A percentile compares a stretch with the other conserved stretches of the same genome.
Conservation (phyloP, 1,139 yeast species). For the Pichia sp. region DNA sequence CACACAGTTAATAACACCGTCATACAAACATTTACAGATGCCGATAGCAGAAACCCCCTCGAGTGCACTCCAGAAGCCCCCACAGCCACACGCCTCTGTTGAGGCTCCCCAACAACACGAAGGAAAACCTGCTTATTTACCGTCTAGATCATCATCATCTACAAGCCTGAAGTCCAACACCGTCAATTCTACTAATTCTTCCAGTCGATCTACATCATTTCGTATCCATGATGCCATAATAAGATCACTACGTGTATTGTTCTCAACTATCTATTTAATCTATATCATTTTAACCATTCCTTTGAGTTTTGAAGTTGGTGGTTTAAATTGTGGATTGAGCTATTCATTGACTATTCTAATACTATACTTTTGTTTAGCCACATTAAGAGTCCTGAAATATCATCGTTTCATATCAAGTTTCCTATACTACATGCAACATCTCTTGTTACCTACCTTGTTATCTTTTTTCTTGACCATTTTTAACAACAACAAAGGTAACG, state of each 20-base stretch:
- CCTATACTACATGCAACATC: conserved; percentile 77
- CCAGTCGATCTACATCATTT: neutral
- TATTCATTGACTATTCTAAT: conserved; percentile 74
- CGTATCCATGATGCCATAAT: conserved; percentile 13
- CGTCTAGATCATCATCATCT: conserved; percentile 2
- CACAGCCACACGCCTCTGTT: neutral
- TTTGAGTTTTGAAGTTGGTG: conserved; percentile 94
- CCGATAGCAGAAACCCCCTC: too few species aligned
- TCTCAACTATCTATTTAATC: conserved; percentile 59
- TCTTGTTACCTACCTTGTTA: conserved; percentile 77
- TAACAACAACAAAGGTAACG: conserved; percentile 24
- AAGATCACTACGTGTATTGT: conserved; percentile 31
- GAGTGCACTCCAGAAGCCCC: neutral
- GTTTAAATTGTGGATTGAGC: conserved; percentile 83
- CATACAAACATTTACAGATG: too few species aligned
- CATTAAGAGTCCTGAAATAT: conserved; percentile 55
- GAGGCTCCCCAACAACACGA: neutral
- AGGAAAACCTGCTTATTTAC: neutral
- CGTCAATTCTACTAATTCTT: neutral
- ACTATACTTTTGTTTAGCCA: conserved; percentile 70
- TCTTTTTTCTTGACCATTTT: conserved; percentile 67
- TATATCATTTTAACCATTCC: conserved; percentile 84
- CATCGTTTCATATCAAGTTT: conserved; percentile 51
- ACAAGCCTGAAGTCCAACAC: neutral
- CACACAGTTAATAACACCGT: too few species aligned